Evolutionary conservation across 2,329 filamentous ascomycete genomes (phyloP).

Genomic region (Colletotrichum sp.): DNA sequence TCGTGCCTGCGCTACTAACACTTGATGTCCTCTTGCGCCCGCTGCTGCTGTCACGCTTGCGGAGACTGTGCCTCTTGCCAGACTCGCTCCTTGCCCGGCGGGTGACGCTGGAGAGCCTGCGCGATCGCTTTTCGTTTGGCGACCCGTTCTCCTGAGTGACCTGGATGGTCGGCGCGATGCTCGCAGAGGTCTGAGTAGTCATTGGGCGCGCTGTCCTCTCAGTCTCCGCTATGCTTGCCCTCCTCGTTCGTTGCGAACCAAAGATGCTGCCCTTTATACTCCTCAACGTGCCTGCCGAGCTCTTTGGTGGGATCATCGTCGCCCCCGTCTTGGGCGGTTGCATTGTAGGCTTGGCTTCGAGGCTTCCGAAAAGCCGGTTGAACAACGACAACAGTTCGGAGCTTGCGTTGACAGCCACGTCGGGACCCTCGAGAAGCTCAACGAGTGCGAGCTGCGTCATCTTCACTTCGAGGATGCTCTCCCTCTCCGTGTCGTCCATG

Average conservation of each 20-base stretch:
- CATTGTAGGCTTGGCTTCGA: slow-evolving; percentile 49
- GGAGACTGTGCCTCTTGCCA: slow-evolving; percentile 54
- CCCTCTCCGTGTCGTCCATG: slow-evolving; percentile 84
- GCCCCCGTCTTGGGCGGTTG: slow-evolving; percentile 47
- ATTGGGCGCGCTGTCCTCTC: slow-evolving; percentile 42
- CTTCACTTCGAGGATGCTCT: slow-evolving; percentile 88
- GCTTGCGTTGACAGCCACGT: slow-evolving; percentile 85
- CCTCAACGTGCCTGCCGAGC: slow-evolving; percentile 71
- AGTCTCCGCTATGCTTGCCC: slow-evolving; percentile 34
- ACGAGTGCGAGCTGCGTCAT: slow-evolving; percentile 90
- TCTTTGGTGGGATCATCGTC: slow-evolving; percentile 60
- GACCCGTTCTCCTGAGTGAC: slow-evolving; percentile 69
- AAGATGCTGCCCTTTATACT: slow-evolving; percentile 80
- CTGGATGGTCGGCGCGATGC: slow-evolving; percentile 72
- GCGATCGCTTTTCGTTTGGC: slow-evolving; percentile 37
- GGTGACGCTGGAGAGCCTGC: slow-evolving; percentile 39
- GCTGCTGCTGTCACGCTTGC: slow-evolving; percentile 55
- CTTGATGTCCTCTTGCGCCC: slow-evolving; percentile 47
- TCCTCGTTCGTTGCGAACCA: slow-evolving; percentile 56
- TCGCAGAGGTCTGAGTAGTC: slow-evolving; percentile 47
- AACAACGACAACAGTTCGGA: slow-evolving; percentile 86
- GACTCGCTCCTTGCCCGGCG: slow-evolving; percentile 48
- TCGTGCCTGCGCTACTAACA: slow-evolving; percentile 41
- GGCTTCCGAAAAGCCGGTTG: slow-evolving; percentile 73
- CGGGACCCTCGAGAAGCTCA: slow-evolving; percentile 82